A percentile compares a stretch with the other conserved stretches of the same genome.
Conservation (phyloP, 2,329 filamentous ascomycete genomes). For the Lasiodiplodia citricola region DNA sequence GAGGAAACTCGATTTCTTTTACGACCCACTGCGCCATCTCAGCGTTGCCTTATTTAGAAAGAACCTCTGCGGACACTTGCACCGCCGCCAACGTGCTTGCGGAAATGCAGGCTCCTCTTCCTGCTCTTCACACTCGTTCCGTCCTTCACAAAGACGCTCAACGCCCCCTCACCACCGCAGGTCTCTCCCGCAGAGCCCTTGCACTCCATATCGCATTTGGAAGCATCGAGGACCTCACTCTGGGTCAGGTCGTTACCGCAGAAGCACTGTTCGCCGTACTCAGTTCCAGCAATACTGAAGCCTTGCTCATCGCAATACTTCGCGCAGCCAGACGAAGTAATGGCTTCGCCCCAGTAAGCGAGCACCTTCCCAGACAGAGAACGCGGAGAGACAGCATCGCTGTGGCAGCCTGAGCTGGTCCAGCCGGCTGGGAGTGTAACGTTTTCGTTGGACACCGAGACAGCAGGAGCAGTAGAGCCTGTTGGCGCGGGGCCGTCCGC, state of each 20-base stretch:
- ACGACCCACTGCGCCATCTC: not conserved
- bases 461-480: not conserved
- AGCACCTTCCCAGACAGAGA: slow-evolving; percentile 19
- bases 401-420: slow-evolving; percentile 21
- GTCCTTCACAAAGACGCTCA: slow-evolving; percentile 24
- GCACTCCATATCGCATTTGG: slow-evolving; percentile 25
- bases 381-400: slow-evolving; percentile 15
- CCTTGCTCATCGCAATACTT: slow-evolving; percentile 39
- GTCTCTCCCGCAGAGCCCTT: slow-evolving; percentile 14
- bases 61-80: not conserved
- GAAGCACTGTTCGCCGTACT: slow-evolving; percentile 34
- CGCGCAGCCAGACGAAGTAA: slow-evolving; percentile 32
- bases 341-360: slow-evolving; percentile 19
- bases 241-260: slow-evolving; percentile 30
- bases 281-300: slow-evolving; percentile 39
- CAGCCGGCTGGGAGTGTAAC: slow-evolving; percentile 2
- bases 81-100: slow-evolving; percentile 21
- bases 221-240: slow-evolving; percentile 13
- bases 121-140: slow-evolving; percentile 1
- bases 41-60: not conserved
- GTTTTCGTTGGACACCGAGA: not conserved
- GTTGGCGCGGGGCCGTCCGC: slow-evolving; percentile 19
- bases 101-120: slow-evolving; percentile 5
- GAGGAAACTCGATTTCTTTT: too few species aligned
- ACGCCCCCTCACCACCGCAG: slow-evolving; percentile 10